Evolutionary conservation across 805 yeast species (phyloP).

Genomic region (Candida koratica): DNA sequence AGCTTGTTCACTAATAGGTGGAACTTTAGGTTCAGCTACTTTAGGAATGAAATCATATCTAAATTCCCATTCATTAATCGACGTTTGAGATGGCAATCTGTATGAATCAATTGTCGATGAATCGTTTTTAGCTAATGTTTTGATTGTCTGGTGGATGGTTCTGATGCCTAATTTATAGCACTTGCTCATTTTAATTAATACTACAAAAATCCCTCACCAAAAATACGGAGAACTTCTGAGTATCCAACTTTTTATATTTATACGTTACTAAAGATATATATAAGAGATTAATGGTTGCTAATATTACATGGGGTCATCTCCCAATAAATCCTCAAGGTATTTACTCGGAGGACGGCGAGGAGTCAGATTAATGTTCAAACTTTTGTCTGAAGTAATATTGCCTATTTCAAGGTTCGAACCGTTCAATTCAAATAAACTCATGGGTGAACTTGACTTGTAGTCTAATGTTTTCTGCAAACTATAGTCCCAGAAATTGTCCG

Average conservation of each 20-base stretch:
- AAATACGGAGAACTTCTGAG: no score
- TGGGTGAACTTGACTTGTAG: background rate
- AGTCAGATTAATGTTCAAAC: background rate
- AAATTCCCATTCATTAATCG: constrained; percentile 49
- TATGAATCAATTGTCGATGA: constrained; percentile 55
- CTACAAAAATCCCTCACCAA: no score
- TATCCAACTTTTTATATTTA: no score
- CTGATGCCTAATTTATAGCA: constrained; percentile 2
- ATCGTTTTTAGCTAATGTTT: constrained; percentile 48
- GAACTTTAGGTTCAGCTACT: constrained; percentile 38
- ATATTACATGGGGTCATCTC: constrained; percentile 20
- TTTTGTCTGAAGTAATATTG: background rate
- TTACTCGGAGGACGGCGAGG: constrained; percentile 37
- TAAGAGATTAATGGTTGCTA: background rate
- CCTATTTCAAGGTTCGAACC: constrained; percentile 1
- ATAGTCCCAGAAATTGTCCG: constrained; percentile 16
- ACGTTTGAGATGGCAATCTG: constrained; percentile 46
- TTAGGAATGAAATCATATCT: constrained; percentile 44
- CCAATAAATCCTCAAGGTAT: constrained; percentile 42
- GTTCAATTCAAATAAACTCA: constrained; percentile 5
- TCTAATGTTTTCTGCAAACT: background rate
- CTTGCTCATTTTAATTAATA: constrained; percentile 3
- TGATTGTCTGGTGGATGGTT: constrained; percentile 3
- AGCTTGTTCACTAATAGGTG: constrained; percentile 46
- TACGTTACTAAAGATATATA: no score